Evolutionary conservation across 352 stramenopile genomes (phyloP), one percentile per base, ranked within the genome.

Genomic region (Phytopythium ostracodes): DNA sequence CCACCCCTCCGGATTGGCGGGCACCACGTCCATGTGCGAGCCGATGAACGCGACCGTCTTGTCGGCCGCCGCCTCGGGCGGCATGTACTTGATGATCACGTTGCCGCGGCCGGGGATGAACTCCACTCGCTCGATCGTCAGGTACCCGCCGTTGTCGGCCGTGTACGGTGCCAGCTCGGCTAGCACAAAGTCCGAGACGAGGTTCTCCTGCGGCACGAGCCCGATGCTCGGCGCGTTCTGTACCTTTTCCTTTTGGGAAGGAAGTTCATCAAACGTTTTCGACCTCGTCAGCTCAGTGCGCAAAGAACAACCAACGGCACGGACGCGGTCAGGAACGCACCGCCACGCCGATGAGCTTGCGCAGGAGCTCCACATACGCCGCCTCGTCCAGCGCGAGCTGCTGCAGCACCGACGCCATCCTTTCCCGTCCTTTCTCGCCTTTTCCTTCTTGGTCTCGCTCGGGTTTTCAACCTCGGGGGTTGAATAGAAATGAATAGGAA

Each of bases 11-110:
- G 89, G 86, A 71, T 96, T 94, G 36, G 91, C 91, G 11, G 91
- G 90, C 59, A 97, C 91, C 25, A 97, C 90, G 62, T 98, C 91
- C 76, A 98, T 78, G 77, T 97, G 90, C 52, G 79, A 92, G 24
- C 89, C 90, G 17, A 97, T 81, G 61, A 96, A 96, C 27, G 83
- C 84, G 50, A 95, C 66, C 29, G 88, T 96, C 58, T 89, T 84
- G 51, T 82, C 72, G 24, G 65, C 67, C 1, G 59, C 64, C 29
- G 75, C 76, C 43, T 89, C 73, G 22, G 77, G 79, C 64, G 83
- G 79, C 58, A 65, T 50, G 71, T 96, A 97, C 65, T 84, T 92
- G 65, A 97, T 93, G 72, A 97, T 95, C 36, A 97, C 70, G 61
- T 97, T 96, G 54, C 90, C 88, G 49, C 91, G 77, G 44, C 79